Percentiles rank a stretch among this genome's conserved stretches.
Evolutionary conservation across 148 eudicot genomes (phyloP).

Genomic region (Chenopodium formosanum): DNA sequence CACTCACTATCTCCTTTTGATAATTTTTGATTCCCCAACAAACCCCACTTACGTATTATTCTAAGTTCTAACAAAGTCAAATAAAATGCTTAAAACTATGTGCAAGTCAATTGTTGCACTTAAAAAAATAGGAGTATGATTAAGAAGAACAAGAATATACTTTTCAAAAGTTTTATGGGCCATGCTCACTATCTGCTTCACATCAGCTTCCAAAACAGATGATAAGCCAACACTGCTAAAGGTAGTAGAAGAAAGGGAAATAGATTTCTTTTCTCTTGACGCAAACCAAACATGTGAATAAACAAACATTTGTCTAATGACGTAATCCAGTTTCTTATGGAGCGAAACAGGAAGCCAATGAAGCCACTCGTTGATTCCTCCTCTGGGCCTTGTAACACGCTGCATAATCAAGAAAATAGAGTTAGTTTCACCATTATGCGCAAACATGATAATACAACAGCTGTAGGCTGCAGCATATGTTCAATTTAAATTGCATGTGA

Average conservation of each 20-base stretch:
- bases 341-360: constrained; percentile 94
- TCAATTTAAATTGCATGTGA: background rate
- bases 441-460: background rate
- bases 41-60: too few species aligned
- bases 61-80: too few species aligned
- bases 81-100: too few species aligned
- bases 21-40: too few species aligned
- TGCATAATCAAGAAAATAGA: constrained; percentile 33
- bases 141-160: constrained; percentile 37
- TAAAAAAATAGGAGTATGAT: background rate
- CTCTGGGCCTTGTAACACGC: constrained; percentile 93
- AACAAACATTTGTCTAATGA: constrained; percentile 55
- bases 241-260: constrained; percentile 44
- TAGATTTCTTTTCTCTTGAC: constrained; percentile 43
- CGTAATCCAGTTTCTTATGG: constrained; percentile 62
- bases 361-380: constrained; percentile 92
- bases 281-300: constrained; percentile 55
- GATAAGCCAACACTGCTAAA: constrained; percentile 61
- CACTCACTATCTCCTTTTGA: too few species aligned
- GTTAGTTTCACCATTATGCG: background rate
- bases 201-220: constrained; percentile 86
- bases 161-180: constrained; percentile 80
- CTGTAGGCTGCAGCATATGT: background rate
- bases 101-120: too few species aligned
- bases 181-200: constrained; percentile 72